phyloP scores from a whole-genome alignment of 768 basidiomycete species.

The Leucosporidium scottii region DNA sequence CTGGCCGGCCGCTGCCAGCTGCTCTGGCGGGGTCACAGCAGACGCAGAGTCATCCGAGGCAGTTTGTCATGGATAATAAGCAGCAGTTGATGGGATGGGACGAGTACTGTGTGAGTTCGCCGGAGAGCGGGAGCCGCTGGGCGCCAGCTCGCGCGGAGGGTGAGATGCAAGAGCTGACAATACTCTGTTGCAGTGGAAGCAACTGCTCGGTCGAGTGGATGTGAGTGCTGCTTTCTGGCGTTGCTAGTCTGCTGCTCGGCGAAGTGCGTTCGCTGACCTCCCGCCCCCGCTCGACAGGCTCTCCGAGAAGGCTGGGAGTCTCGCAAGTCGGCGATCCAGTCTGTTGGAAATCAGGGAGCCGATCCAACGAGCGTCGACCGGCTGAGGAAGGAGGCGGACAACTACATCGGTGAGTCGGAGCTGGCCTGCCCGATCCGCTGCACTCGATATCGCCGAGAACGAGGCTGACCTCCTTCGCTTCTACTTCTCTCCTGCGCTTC shows the following conservation, averaged over 20 bases:
- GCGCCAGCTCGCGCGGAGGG: background rate
- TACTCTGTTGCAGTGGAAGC: slow-evolving; percentile 9
- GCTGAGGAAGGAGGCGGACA: slow-evolving; percentile 2
- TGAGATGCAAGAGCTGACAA: background rate
- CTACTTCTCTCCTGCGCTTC: too few species aligned
- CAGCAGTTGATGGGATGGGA: slow-evolving; percentile 17
- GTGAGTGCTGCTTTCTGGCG: background rate
- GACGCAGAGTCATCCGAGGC: slow-evolving; percentile 18
- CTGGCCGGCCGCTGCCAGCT: background rate
- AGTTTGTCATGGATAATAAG: slow-evolving; percentile 19
- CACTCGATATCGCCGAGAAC: background rate
- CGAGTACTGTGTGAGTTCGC: slow-evolving; percentile 6
- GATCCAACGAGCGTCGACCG: slow-evolving; percentile 13
- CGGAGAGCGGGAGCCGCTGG: too few species aligned
- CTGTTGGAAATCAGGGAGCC: slow-evolving; percentile 13
- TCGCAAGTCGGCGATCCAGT: slow-evolving; percentile 6
- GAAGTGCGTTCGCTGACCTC: background rate
- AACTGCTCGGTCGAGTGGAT: slow-evolving; percentile 8
- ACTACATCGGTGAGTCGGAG: slow-evolving; percentile 15
- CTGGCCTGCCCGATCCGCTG: background rate
- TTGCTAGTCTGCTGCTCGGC: background rate
- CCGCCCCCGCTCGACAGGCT: background rate
- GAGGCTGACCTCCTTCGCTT: too few species aligned
- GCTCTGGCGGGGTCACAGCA: slow-evolving; percentile 1
- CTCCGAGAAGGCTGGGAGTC: slow-evolving; percentile 25